Conservation (phyloP, 2,329 filamentous ascomycete species). For the Thelonectria olida region DNA sequence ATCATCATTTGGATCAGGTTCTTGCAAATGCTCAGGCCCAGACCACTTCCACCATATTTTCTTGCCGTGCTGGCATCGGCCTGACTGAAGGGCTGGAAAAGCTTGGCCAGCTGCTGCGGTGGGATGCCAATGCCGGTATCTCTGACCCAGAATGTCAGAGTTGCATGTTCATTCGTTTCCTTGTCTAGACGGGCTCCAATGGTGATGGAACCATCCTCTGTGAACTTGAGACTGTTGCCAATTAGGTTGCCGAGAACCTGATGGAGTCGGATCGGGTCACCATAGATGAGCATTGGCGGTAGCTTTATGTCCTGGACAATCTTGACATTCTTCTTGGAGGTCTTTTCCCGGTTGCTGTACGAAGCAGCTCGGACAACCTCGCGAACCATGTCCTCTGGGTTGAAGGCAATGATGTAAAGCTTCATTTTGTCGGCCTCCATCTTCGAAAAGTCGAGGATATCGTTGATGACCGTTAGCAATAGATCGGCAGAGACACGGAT, state of each 20-base stretch:
- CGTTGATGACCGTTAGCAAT: constrained; percentile 91
- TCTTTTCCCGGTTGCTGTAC: constrained; percentile 72
- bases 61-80: constrained; percentile 90
- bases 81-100: constrained; percentile 93
- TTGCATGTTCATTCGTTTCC: constrained; percentile 75
- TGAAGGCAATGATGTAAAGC: constrained; percentile 76
- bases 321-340: constrained; percentile 68
- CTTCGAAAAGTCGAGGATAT: constrained; percentile 95
- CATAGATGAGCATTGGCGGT: constrained; percentile 77
- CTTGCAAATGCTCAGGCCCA: constrained; percentile 94
- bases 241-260: constrained; percentile 84
- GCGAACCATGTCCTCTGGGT: constrained; percentile 72
- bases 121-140: constrained; percentile 95
- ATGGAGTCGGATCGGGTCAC: constrained; percentile 72
- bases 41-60: constrained; percentile 90
- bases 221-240: constrained; percentile 94
- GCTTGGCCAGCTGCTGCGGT: constrained; percentile 80
- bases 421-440: constrained; percentile 91
- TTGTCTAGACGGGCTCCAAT: constrained; percentile 78
- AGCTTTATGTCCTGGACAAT: constrained; percentile 76
- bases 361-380: constrained; percentile 73
- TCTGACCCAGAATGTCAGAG: constrained; percentile 83
- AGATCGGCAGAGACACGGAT: constrained; percentile 88
- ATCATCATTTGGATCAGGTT: constrained; percentile 93
- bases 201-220: constrained; percentile 84